phyloP scores from a whole-genome alignment of 2,329 filamentous ascomycete species.

The Penicillium crustosum region DNA sequence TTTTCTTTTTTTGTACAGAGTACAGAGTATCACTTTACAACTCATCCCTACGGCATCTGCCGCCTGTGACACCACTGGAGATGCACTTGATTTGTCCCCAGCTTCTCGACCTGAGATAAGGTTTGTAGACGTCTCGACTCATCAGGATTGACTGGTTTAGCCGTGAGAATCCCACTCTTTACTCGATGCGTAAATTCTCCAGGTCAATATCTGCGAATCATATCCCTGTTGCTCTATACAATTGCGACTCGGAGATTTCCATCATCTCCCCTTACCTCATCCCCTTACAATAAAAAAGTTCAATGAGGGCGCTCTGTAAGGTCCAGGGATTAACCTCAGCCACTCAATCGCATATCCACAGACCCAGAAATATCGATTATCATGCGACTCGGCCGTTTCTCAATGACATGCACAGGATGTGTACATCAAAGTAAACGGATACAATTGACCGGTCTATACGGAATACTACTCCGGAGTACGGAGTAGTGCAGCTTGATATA shows the following conservation, averaged over 20 bases:
- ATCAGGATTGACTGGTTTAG: slow-evolving; percentile 1
- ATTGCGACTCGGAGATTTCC: slow-evolving; percentile 17
- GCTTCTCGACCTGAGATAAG: slow-evolving; percentile 6
- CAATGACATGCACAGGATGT: slow-evolving; percentile 9
- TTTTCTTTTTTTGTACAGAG: neutral
- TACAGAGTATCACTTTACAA: slow-evolving; percentile 8
- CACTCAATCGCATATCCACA: slow-evolving; percentile 10
- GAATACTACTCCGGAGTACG: neutral
- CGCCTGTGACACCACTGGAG: slow-evolving; percentile 16
- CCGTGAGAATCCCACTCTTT: neutral
- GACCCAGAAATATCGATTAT: neutral
- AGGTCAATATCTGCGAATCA: neutral
- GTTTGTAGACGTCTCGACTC: slow-evolving; percentile 10
- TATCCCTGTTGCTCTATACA: neutral
- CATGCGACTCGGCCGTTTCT: slow-evolving; percentile 26
- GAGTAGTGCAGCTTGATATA: neutral
- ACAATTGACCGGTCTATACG: neutral
- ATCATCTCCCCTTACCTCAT: slow-evolving; percentile 20
- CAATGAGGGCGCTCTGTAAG: slow-evolving; percentile 13
- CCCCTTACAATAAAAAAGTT: slow-evolving; percentile 11
- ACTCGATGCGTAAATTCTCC: neutral
- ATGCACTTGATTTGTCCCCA: slow-evolving; percentile 13
- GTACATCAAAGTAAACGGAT: neutral
- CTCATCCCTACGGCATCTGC: slow-evolving; percentile 2
- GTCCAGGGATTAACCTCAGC: slow-evolving; percentile 18